Evolutionary conservation across 1,284 basidiomycete species (phyloP).

Genomic region (Leccinum glutinopallens): DNA sequence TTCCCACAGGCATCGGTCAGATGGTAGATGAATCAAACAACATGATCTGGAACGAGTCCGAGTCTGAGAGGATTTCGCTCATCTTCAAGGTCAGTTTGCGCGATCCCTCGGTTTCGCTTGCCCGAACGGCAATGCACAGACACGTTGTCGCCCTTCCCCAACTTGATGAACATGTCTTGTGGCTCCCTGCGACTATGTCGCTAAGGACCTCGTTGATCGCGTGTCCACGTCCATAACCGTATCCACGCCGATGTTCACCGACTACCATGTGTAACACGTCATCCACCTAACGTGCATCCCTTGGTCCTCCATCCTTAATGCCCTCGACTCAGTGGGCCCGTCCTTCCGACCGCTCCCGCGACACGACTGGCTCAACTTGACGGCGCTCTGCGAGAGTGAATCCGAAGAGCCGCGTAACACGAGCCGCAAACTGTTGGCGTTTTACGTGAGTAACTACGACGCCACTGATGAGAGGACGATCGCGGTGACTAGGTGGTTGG

Average conservation of each 20-base stretch:
- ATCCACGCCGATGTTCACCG: constrained; percentile 9
- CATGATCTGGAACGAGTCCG: too few relatives aligned
- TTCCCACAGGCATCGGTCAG: too few relatives aligned
- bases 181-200: constrained; percentile 21
- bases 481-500: not conserved
- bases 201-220: constrained; percentile 46
- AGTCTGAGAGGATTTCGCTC: too few relatives aligned
- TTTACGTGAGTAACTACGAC: constrained; percentile 40
- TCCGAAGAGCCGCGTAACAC: constrained; percentile 48
- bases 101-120: too few relatives aligned
- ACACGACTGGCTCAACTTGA: constrained; percentile 47
- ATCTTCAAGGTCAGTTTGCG: too few relatives aligned
- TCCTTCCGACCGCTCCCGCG: constrained; percentile 47
- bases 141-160: too few relatives aligned
- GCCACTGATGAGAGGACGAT: not conserved
- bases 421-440: constrained; percentile 49
- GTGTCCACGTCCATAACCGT: constrained; percentile 14
- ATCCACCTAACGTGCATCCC: constrained; percentile 43
- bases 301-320: constrained; percentile 38
- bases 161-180: too few relatives aligned
- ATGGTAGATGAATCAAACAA: too few relatives aligned
- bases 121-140: too few relatives aligned
- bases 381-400: constrained; percentile 41
- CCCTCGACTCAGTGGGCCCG: constrained; percentile 33
- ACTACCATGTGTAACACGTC: constrained; percentile 48